Evolutionary conservation across 768 basidiomycete genomes (phyloP).

Genomic region (Suillus clintonianus): DNA sequence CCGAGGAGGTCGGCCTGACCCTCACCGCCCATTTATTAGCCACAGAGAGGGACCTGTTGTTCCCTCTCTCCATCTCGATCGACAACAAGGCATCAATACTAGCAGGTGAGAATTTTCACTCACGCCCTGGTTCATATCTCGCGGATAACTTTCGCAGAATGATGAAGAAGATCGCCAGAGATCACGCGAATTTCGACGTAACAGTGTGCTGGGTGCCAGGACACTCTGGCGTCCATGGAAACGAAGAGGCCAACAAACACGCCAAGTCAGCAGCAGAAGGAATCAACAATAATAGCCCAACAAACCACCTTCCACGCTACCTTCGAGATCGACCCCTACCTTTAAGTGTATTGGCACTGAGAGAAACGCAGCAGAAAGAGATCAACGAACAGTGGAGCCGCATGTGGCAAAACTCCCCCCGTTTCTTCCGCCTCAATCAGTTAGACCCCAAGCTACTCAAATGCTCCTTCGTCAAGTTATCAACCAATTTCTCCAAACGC

Average conservation of each 20-base stretch:
- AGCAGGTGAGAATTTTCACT: background rate
- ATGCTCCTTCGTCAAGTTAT: background rate
- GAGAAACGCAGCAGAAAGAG: background rate
- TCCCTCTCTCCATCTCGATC: background rate
- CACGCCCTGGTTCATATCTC: background rate
- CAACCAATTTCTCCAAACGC: background rate
- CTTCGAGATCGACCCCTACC: background rate
- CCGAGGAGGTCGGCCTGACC: constrained; percentile 12
- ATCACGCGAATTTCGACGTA: background rate
- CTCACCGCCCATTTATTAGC: constrained; percentile 14
- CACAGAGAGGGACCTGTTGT: background rate
- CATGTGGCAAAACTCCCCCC: constrained; percentile 3
- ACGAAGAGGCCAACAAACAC: background rate
- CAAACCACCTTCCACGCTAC: background rate
- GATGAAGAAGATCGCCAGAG: background rate
- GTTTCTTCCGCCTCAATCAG: background rate
- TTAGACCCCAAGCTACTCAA: background rate
- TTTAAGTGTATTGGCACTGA: background rate
- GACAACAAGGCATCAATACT: background rate
- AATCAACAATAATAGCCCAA: background rate
- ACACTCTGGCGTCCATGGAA: background rate
- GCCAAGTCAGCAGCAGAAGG: background rate
- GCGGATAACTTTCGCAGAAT: background rate
- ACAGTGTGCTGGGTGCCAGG: background rate
- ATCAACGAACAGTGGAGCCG: background rate